Evolutionary conservation across 306 rosid genomes (phyloP), one percentile per base, ranked within the genome.

Genomic region (Dalbergia cochinchinensis): DNA sequence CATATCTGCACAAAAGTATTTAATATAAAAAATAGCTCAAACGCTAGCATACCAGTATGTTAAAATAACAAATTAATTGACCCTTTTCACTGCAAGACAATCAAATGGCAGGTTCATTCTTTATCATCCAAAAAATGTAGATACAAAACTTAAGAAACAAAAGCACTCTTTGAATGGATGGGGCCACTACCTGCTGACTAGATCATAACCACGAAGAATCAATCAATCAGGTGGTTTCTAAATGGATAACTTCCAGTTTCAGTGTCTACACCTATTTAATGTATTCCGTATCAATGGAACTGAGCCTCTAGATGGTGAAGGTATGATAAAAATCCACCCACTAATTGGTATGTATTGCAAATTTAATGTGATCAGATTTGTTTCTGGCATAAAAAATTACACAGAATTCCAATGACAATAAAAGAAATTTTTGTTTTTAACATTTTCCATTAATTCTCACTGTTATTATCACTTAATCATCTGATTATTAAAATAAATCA

Each of bases 331-430:
- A 15, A 13, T 31, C 44, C 22, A 10, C 16, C 45, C 10, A n/a
- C 69, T 44, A 11, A 19, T 45, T 45, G n/a, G 59, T 16, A 45
- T 10, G 48, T 39, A 39, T 14, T 13, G 78, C 42, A 73, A 59
- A 45, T 22, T 59, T 60, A 60, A 15, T 60, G 9, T 42, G 22
- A 74, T 74, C 44, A 7, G 61, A 47, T 44, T 74, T 44, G 45
- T 44, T 74, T 39, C 35, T 1, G 57, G 57, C 58, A 14, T 53
- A 19, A 39, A 39, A 33, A 26, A 63, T 48, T 47, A 63, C 19
- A 16, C 14, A 14, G 33, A 65, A 54, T 66, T 20, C 58, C 62
- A 41, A 42, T 68, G 13, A 69, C 81, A 67, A 6, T 78, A 7
- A 42, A 55, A 50, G 45, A 48, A 42, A 42, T 2, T 15, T 34